These are phyloP conservation scores for Ceratocystis smalleyi DNA, from an alignment of 2,329 filamentous ascomycete species.

Conservation along the genomic window DNA sequence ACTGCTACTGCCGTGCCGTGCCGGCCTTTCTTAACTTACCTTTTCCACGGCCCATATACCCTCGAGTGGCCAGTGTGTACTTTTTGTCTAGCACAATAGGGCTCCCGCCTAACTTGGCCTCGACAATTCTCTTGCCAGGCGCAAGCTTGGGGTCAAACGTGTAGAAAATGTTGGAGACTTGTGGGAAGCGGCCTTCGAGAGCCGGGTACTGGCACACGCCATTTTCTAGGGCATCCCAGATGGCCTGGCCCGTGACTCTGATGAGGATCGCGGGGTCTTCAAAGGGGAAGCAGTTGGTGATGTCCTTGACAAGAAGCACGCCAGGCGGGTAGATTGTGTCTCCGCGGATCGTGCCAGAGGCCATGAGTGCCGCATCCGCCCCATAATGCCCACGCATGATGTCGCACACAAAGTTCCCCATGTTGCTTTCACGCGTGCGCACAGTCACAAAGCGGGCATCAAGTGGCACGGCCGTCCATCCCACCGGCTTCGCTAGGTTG, in stretches of 20 bases:
- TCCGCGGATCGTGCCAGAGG: conserved; percentile 68
- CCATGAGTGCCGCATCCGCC: conserved; percentile 73
- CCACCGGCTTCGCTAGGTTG: conserved; percentile 67
- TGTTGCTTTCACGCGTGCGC: conserved; percentile 59
- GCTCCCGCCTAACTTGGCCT: conserved; percentile 43
- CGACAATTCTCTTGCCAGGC: conserved; percentile 46
- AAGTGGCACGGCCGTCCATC: conserved; percentile 66
- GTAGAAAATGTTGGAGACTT: conserved; percentile 71
- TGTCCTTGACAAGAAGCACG: conserved; percentile 59
- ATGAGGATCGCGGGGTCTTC: conserved; percentile 78
- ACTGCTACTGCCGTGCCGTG: neutral
- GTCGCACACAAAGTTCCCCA: conserved; percentile 84
- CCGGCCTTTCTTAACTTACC: conserved; percentile 22
- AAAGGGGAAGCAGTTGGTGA: conserved; percentile 84
- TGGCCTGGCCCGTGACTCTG: conserved; percentile 51
- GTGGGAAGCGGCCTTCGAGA: conserved; percentile 63
- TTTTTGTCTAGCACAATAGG: conserved; percentile 46
- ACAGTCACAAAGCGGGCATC: conserved; percentile 80
- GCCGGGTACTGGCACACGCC: conserved; percentile 67
- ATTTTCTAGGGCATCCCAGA: conserved; percentile 73
- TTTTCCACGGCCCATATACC: conserved; percentile 80
- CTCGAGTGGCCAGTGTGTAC: conserved; percentile 64
- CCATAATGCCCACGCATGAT: conserved; percentile 73
- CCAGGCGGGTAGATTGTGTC: conserved; percentile 81
- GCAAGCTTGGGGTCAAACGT: conserved; percentile 51